Evolutionary conservation across 2,329 filamentous ascomycete genomes (phyloP).

Genomic region (Pestalotiopsis sp.): DNA sequence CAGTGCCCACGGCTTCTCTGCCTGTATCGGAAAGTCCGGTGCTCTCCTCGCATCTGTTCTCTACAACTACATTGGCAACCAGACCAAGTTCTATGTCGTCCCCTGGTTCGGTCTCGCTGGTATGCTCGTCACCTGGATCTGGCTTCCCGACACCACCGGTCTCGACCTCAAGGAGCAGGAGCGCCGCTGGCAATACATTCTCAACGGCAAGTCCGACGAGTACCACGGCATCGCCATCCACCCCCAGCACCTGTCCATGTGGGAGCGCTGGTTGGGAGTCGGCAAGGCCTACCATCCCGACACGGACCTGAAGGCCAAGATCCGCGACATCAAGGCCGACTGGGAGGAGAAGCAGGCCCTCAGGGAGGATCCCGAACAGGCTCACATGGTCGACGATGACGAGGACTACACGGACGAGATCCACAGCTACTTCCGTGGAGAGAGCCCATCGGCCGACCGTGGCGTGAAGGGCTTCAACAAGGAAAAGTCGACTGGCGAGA

Average conservation of each 20-base stretch:
- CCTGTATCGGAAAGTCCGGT: conserved; percentile 85
- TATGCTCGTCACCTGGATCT: conserved; percentile 79
- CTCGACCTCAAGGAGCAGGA: conserved; percentile 98
- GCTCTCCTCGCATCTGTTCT: conserved; percentile 85
- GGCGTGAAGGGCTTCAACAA: conserved; percentile 17
- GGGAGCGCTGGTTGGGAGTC: conserved; percentile 79
- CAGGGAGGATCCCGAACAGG: conserved; percentile 44
- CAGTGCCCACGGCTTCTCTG: conserved; percentile 93
- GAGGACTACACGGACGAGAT: conserved; percentile 57
- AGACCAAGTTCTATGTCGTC: conserved; percentile 87
- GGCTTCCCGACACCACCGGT: conserved; percentile 95
- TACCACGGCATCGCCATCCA: conserved; percentile 96
- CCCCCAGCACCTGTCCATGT: conserved; percentile 82
- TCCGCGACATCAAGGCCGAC: conserved; percentile 75
- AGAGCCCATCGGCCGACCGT: conserved; percentile 4
- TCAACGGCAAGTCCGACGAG: conserved; percentile 73
- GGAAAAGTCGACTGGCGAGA: conserved; percentile 16
- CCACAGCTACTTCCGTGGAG: conserved; percentile 52
- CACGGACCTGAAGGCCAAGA: conserved; percentile 80
- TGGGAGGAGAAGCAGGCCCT: conserved; percentile 57
- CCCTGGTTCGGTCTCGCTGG: conserved; percentile 90
- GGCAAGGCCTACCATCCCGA: conserved; percentile 84
- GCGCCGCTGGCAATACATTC: conserved; percentile 87
- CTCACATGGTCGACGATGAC: conserved; percentile 46
- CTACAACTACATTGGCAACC: conserved; percentile 91